Percentiles rank a stretch among this genome's conserved stretches.
Evolutionary conservation across 106 monocot species (phyloP).

Genomic region (Dendrobium catenatum): DNA sequence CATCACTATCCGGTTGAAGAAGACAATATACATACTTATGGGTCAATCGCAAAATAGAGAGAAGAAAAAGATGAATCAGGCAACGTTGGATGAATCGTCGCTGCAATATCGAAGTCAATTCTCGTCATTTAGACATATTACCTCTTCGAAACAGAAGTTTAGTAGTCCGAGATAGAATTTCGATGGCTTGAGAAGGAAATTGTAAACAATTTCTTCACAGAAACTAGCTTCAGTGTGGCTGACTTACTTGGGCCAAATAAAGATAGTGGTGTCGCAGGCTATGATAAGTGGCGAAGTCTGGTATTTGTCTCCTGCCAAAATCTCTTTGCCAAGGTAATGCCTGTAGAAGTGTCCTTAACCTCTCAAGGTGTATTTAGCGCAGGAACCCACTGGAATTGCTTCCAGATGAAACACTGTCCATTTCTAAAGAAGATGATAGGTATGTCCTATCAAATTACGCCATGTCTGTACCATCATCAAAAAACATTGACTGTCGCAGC

Average conservation of each 20-base stretch:
- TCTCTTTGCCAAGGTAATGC: slow-evolving; percentile 53
- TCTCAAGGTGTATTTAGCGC: slow-evolving; percentile 8
- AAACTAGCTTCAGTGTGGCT: too few species aligned
- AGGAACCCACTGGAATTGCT: slow-evolving; percentile 68
- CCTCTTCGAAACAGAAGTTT: too few species aligned
- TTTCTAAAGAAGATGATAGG: slow-evolving; percentile 49
- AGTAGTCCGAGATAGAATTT: too few species aligned
- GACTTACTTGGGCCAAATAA: slow-evolving; percentile 11
- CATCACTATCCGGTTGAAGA: too few species aligned
- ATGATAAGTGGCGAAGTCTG: slow-evolving; percentile 42
- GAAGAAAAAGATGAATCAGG: too few species aligned
- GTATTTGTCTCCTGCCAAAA: slow-evolving; percentile 76
- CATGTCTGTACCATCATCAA: slow-evolving; percentile 34
- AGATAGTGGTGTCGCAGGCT: slow-evolving; percentile 24
- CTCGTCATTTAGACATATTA: too few species aligned
- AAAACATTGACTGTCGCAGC: slow-evolving; percentile 50
- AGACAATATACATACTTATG: too few species aligned
- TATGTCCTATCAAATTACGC: slow-evolving; percentile 39
- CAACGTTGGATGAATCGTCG: too few species aligned
- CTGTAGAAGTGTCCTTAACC: slow-evolving; percentile 23
- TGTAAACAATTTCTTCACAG: too few species aligned
- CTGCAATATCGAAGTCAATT: too few species aligned
- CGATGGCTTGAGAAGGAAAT: too few species aligned
- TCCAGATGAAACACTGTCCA: slow-evolving; percentile 91
- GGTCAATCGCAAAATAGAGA: too few species aligned